Conservation (phyloP, 495 filamentous ascomycete species). For the Acidiella bohemica region DNA sequence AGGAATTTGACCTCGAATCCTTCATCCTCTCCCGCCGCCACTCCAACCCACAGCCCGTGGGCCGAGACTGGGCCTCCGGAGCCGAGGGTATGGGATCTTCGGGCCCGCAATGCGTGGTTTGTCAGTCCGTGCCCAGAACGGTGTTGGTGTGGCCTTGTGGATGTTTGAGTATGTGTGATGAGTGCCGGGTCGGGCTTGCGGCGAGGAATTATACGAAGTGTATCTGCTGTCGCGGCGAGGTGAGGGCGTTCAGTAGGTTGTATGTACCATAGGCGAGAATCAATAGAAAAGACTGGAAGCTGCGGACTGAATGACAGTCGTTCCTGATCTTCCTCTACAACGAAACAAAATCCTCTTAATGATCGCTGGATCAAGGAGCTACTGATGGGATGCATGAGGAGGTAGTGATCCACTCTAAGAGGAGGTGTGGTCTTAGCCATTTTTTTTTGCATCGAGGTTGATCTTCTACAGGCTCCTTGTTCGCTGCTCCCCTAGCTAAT, state of each 20-base stretch:
- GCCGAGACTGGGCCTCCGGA: constrained; percentile 47
- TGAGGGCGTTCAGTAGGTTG: constrained; percentile 73
- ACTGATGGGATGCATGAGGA: too few relatives aligned
- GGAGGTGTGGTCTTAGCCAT: too few relatives aligned
- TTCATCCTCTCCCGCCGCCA: constrained; percentile 47
- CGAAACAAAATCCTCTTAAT: too few relatives aligned
- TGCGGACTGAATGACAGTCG: too few relatives aligned
- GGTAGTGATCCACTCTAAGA: too few relatives aligned
- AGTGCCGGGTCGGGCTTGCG: constrained; percentile 81
- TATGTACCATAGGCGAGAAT: constrained; percentile 74
- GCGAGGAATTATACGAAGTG: constrained; percentile 96
- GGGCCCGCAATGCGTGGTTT: constrained; percentile 86
- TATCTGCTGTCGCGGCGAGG: constrained; percentile 79
- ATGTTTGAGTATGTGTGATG: constrained; percentile 86
- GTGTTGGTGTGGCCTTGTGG: constrained; percentile 95
- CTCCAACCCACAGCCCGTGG: constrained; percentile 24
- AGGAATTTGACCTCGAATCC: constrained; percentile 65
- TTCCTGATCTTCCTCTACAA: too few relatives aligned
- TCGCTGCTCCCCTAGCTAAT: too few relatives aligned
- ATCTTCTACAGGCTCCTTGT: too few relatives aligned
- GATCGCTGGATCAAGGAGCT: too few relatives aligned
- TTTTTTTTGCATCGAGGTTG: too few relatives aligned
- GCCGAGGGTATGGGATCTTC: constrained; percentile 56
- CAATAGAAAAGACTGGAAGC: too few relatives aligned
- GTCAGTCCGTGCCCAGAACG: constrained; percentile 71